phyloP scores from a whole-genome alignment of 306 rosid species.

The Glycine latifolia region DNA sequence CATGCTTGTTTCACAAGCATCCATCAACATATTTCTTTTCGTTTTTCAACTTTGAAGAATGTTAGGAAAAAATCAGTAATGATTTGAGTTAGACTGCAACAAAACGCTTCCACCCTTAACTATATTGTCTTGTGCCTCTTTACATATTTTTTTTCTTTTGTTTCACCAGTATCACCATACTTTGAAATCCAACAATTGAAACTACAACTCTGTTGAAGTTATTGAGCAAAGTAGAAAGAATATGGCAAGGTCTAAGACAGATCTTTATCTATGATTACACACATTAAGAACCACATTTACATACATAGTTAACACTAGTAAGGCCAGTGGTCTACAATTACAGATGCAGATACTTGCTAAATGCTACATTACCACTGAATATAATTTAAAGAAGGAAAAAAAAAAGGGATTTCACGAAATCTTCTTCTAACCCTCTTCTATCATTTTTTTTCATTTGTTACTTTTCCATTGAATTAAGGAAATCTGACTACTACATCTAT shows the following conservation, averaged over 20 bases:
- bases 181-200: not conserved
- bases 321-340: too few relatives aligned
- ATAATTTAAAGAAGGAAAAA: not conserved
- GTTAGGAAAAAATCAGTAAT: not conserved
- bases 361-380: too few relatives aligned
- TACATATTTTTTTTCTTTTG: not conserved
- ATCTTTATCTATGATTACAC: too few relatives aligned
- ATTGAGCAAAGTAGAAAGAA: not conserved
- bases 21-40: not conserved
- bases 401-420: slow-evolving; percentile 1
- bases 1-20: not conserved
- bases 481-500: too few relatives aligned
- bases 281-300: too few relatives aligned
- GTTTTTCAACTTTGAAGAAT: not conserved
- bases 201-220: not conserved
- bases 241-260: not conserved
- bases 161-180: not conserved
- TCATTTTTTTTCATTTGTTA: slow-evolving; percentile 8
- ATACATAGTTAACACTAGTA: too few relatives aligned
- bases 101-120: not conserved
- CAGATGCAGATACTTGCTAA: too few relatives aligned
- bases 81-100: not conserved
- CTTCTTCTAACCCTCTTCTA: not conserved
- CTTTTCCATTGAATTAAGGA: not conserved
- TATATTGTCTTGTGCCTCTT: not conserved